phyloP scores from a whole-genome alignment of 1,139 yeast species.

The Geotrichum carabidarum region DNA sequence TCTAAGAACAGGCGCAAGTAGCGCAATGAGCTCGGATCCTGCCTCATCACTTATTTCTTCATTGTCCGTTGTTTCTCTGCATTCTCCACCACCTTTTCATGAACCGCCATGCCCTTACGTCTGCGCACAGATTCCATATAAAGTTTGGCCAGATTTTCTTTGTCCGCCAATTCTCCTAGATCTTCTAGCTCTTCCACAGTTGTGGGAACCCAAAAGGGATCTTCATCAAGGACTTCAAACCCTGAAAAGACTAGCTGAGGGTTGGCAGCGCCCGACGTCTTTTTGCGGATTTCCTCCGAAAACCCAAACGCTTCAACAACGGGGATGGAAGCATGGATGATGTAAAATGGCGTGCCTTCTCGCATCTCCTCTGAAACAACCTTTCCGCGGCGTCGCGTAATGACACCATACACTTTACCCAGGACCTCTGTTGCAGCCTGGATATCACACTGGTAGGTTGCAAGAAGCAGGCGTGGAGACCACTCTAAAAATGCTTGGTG shows the following conservation, averaged over 20 bases:
- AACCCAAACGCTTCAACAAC: constrained; percentile 97
- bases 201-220: constrained; percentile 99
- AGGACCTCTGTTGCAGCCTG: constrained; percentile 93
- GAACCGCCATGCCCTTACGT: constrained; percentile 85
- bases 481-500: constrained; percentile 65
- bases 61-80: constrained; percentile 88
- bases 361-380: constrained; percentile 91
- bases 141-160: constrained; percentile 80
- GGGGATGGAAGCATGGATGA: constrained; percentile 78
- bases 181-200: constrained; percentile 95
- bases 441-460: constrained; percentile 90
- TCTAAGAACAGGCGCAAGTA: too few relatives aligned
- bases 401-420: constrained; percentile 93
- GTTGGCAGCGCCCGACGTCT: constrained; percentile 94
- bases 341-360: constrained; percentile 96
- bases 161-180: constrained; percentile 85
- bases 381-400: constrained; percentile 80
- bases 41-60: constrained; percentile 23
- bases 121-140: constrained; percentile 79
- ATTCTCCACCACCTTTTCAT: constrained; percentile 80
- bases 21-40: too few relatives aligned
- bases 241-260: constrained; percentile 93
- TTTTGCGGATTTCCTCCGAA: constrained; percentile 87
- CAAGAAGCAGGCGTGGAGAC: constrained; percentile 86
- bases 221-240: constrained; percentile 71